Conservation (phyloP, 768 basidiomycete species). For the Cyclocybe aegerita region DNA sequence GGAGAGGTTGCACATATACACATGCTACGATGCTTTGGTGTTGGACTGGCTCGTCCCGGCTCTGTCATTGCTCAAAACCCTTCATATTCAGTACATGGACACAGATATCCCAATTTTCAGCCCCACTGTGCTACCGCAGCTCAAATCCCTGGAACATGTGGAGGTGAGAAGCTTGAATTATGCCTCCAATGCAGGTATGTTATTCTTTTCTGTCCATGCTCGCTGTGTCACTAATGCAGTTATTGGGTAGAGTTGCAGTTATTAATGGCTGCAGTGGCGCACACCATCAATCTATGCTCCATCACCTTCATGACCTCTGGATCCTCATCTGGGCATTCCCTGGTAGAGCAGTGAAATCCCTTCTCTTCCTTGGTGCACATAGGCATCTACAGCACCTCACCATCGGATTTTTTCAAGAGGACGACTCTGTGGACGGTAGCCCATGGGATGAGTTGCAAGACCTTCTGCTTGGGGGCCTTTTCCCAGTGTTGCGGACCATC, state of each 20-base stretch:
- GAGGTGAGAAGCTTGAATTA: background rate
- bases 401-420: background rate
- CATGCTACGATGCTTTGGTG: background rate
- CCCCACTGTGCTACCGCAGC: background rate
- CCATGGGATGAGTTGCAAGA: background rate
- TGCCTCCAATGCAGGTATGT: background rate
- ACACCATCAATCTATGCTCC: background rate
- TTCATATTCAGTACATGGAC: background rate
- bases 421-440: background rate
- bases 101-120: background rate
- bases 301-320: background rate
- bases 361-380: background rate
- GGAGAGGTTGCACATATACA: background rate
- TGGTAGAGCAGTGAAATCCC: background rate
- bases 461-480: background rate
- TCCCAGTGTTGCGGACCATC: background rate
- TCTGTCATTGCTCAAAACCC: background rate
- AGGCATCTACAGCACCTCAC: background rate
- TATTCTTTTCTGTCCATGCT: background rate
- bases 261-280: background rate
- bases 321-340: background rate
- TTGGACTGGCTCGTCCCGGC: constrained; percentile 5
- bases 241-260: background rate
- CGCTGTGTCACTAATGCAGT: background rate
- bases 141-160: background rate